Evolutionary conservation across 2,329 filamentous ascomycete genomes (phyloP), one percentile per base, ranked within the genome.

Genomic region (Septoria linicola): DNA sequence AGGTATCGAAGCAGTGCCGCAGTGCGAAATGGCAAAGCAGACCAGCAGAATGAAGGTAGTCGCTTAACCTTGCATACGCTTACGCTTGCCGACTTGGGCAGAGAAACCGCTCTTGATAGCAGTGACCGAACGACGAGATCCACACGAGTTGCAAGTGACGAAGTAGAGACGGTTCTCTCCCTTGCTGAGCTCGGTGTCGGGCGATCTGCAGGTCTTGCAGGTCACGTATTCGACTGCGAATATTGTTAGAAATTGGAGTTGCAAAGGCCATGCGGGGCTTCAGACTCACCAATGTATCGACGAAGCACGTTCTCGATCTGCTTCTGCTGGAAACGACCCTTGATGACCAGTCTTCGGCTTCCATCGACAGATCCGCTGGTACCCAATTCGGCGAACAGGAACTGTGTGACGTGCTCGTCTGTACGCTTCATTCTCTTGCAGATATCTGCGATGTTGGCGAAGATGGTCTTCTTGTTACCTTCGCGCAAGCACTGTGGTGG

Each of bases 71-170:
- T 63, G 62, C 78, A 90, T 87, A 83, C 95, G 95, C 81, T 85
- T 93, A 82, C 93, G 87, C 87, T 96, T 96, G 73, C 93, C 93
- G 73, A 99, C 88, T 77, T 97, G 93, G 73, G 93, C 93, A 68
- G 91, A 95, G 90, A 99, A 99, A 90, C 93, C 93, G 57, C 90
- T 96, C 85, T 99, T 99, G 87, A 99, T 99, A 63, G 93, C 91
- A 55, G 89, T 89, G 71, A 97, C 92, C 68, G 85, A 90, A 71
- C 91, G 87, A 74, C 92, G 69, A 40, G 74, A 77, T 49, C 76
- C 76, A 63, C 77, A 80, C 42, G 73, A 76, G 77, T 93, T 96
- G 84, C 92, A 96, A 54, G 91, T 96, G 70, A 99, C 90, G 79
- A 97, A 99, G 79, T 95, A 96, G 60, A 99, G 80, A 78, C 93